Evolutionary conservation across 176 grass and related monocot species (phyloP), one percentile per base, ranked within the genome.

Genomic region (Chrysopogon serrulatus): DNA sequence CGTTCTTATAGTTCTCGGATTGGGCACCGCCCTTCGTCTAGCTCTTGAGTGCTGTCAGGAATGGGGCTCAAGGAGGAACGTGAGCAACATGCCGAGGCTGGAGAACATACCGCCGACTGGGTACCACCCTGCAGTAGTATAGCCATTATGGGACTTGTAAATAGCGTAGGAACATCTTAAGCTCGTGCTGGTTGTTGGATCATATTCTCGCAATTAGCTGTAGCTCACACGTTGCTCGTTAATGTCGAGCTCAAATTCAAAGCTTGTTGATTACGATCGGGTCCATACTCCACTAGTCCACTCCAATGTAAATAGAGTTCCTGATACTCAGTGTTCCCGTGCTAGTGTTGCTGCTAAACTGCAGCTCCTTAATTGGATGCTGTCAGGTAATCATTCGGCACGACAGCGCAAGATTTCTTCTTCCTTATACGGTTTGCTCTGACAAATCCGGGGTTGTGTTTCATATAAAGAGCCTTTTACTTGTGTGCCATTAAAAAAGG

Each of bases 21-120:
- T 96, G 74, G 96, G 96, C 85, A 99, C 96, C 18, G 93, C 96
- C 27, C 82, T 99, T 83, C 91, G 96, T 65, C 89, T 99, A 47
- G 89, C 83, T 15, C 85, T 99, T 2, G 96, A 96, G 89, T 99
- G 96, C 81, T 99, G 96, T 62, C 96, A 92, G 30, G 89, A 96
- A 45, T 88, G 82, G 74, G 88, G 89, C 74, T 85, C 93, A 5
- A 82, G 87, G 66, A 96, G 92, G 90, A 92, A 28, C 34, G 47
- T 28, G 35, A 27, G 47, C 33, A 81, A 82, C 53, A 86, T 92
- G n/a, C 89, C 85, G 42, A 86, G 86, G 79, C 69, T 90, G 70
- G 90, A 94, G n/a, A 84, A 85, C 68, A 84, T 82, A 80, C 69
- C 89, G 6, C 80, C 88, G 31, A 80, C 83, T 47, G 83, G 87